These are phyloP conservation scores for Fusarium nanum DNA, from an alignment of 2,329 filamentous ascomycete species.

Conservation along the genomic window DNA sequence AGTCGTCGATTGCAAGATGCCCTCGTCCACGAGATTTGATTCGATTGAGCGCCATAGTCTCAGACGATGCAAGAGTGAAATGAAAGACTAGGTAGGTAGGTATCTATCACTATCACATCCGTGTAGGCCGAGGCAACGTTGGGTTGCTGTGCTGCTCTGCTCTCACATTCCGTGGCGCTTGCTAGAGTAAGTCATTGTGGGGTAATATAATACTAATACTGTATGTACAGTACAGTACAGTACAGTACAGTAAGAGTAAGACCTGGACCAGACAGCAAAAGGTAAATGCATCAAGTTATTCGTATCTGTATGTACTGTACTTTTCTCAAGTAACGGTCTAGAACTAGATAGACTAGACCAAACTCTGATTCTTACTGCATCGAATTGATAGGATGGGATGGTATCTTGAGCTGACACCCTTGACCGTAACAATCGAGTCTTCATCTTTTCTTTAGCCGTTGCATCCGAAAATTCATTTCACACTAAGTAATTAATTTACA, in stretches of 20 bases:
- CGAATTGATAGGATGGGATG: not conserved
- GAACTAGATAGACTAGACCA: constrained; percentile 2
- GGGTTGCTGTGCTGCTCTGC: too few species aligned
- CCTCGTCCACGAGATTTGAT: constrained; percentile 46
- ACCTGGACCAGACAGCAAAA: not conserved
- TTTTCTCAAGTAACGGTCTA: not conserved
- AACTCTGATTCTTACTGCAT: constrained; percentile 1
- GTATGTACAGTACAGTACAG: too few species aligned
- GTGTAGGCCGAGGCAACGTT: not conserved
- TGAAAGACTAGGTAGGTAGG: not conserved
- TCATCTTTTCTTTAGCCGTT: not conserved
- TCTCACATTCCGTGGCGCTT: too few species aligned
- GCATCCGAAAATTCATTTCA: not conserved
- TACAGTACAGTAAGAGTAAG: too few species aligned
- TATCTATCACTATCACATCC: too few species aligned
- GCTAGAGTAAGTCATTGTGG: too few species aligned
- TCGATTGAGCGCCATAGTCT: constrained; percentile 46
- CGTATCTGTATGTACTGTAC: not conserved
- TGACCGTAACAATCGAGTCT: not conserved
- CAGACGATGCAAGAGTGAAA: too few species aligned
- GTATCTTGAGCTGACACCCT: not conserved
- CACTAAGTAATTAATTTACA: not conserved
- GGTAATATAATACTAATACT: too few species aligned
- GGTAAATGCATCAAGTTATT: not conserved
- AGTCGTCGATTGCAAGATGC: constrained; percentile 44